A percentile compares a stretch with the other conserved stretches of the same genome.
These are phyloP conservation scores for Diaporthe amygdali DNA, from an alignment of 2,329 filamentous ascomycete species.

Conservation along the genomic window DNA sequence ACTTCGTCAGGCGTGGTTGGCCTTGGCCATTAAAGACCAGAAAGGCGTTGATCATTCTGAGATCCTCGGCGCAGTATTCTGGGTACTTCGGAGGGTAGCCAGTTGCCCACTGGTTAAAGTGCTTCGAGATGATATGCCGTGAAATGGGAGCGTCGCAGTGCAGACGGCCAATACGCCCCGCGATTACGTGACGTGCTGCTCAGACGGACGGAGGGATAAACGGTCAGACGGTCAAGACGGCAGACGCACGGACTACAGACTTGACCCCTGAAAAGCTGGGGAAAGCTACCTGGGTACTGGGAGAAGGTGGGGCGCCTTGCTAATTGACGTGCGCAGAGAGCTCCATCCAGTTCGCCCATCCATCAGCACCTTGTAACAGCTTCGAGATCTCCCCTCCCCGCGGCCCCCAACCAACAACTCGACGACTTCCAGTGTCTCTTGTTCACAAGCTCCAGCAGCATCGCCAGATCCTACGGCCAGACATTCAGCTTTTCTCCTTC, in stretches of 20 bases:
- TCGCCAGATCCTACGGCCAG: not conserved
- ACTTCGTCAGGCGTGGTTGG: constrained; percentile 95
- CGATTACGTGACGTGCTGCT: not conserved
- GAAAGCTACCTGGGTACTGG: constrained; percentile 23
- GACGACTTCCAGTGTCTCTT: not conserved
- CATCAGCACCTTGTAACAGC: not conserved
- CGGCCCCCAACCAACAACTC: not conserved
- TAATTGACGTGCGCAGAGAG: not conserved
- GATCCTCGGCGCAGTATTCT: not conserved
- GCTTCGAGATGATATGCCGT: not conserved
- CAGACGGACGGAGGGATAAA: not conserved
- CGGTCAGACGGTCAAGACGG: not conserved
- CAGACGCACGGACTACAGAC: not conserved
- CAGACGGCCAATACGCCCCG: not conserved
- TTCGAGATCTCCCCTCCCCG: not conserved
- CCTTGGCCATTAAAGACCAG: constrained; percentile 99
- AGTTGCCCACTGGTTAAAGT: not conserved
- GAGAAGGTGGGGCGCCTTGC: not conserved
- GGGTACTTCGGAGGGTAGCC: too few relatives aligned
- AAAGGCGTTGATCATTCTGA: constrained; percentile 94
- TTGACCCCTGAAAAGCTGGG: constrained; percentile 25
- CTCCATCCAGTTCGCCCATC: not conserved
- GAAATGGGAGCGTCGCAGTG: not conserved
- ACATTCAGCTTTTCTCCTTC: too few relatives aligned
- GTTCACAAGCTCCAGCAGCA: not conserved